Percentiles rank a stretch among this genome's conserved stretches.
Evolutionary conservation across 139 green algal species (phyloP).

Genomic region (Micractinium conductrix): DNA sequence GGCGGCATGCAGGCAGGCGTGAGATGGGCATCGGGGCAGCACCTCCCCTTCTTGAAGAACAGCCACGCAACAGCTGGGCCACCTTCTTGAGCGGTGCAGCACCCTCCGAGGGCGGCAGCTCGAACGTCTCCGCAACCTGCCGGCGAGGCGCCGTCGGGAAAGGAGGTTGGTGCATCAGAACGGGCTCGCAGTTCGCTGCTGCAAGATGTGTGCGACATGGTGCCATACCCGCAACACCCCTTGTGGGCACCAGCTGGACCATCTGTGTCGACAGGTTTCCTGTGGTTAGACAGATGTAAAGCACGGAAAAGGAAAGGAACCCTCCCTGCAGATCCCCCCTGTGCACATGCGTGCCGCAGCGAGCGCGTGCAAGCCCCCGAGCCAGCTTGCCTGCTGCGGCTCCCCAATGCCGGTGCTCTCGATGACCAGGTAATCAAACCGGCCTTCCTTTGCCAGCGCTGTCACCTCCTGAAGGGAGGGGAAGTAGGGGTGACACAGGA

Average conservation of each 20-base stretch:
- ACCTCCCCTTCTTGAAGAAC: neutral
- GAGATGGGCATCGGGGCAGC: neutral
- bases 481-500: neutral
- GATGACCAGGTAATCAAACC: constrained; percentile 84
- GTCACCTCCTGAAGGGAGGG: constrained; percentile 48
- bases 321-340: too few species aligned
- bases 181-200: too few species aligned
- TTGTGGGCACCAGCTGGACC: too few species aligned
- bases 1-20: neutral
- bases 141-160: too few species aligned
- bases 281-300: too few species aligned
- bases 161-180: too few species aligned
- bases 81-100: constrained; percentile 42
- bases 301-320: too few species aligned
- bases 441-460: constrained; percentile 48
- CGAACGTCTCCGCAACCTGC: constrained; percentile 71
- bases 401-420: constrained; percentile 86
- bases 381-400: constrained; percentile 53
- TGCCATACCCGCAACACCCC: too few species aligned
- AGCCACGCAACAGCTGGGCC: neutral
- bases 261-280: too few species aligned
- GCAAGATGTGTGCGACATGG: too few species aligned
- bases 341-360: too few species aligned
- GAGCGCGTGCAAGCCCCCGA: too few species aligned
- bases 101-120: constrained; percentile 36